Conservation (phyloP, 495 filamentous ascomycete species). For the Hypoxylon cercidicola region DNA sequence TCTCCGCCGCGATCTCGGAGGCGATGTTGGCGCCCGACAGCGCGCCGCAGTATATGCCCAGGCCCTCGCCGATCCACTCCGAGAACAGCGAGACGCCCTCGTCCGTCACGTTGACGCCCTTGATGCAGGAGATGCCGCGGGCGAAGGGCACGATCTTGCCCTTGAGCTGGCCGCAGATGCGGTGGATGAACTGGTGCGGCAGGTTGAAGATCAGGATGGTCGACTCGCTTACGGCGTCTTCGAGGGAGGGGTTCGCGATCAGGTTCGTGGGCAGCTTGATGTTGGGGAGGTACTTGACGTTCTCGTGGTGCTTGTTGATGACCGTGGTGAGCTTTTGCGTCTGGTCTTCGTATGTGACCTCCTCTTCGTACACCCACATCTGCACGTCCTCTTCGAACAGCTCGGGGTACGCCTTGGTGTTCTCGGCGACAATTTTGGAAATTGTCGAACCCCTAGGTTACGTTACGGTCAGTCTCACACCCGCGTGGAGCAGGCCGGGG, state of each 20-base stretch:
- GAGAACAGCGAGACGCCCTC: conserved; percentile 87
- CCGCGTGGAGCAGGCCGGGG: neutral
- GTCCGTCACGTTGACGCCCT: conserved; percentile 91
- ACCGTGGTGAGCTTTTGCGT: conserved; percentile 87
- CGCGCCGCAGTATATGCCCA: conserved; percentile 97
- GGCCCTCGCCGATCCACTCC: conserved; percentile 88
- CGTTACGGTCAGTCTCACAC: conserved; percentile 21
- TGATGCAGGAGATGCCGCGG: conserved; percentile 96
- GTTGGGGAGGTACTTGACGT: conserved; percentile 93
- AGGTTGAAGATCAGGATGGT: conserved; percentile 96
- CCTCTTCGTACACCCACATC: conserved; percentile 98
- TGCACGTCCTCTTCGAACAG: conserved; percentile 89
- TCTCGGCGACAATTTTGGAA: conserved; percentile 96
- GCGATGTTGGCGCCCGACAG: conserved; percentile 98
- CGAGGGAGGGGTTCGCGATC: conserved; percentile 87
- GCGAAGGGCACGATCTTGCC: conserved; percentile 92
- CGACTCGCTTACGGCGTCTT: conserved; percentile 81
- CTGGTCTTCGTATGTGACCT: conserved; percentile 75
- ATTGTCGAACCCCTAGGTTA: conserved; percentile 86
- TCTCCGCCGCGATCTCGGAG: conserved; percentile 91
- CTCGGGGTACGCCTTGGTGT: conserved; percentile 76
- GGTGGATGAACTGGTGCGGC: conserved; percentile 96
- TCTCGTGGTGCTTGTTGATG: conserved; percentile 95
- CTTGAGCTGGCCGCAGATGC: conserved; percentile 83
- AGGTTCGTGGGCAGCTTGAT: conserved; percentile 87